A percentile compares a stretch with the other conserved stretches of the same genome.
Evolutionary conservation across 1,284 basidiomycete genomes (phyloP).

Genomic region (Inonotus hispidus): DNA sequence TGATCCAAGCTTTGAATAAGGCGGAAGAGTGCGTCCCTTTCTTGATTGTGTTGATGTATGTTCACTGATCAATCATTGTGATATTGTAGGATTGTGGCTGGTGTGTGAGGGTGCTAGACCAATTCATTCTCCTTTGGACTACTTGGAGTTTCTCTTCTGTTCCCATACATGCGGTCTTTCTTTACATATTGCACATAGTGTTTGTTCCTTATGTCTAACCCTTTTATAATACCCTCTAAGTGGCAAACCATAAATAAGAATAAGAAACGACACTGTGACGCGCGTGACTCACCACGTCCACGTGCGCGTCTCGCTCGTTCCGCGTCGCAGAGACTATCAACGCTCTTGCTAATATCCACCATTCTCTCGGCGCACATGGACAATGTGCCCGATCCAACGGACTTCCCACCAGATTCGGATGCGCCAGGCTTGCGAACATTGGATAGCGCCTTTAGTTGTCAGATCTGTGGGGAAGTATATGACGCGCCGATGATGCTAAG

Average conservation of each 20-base stretch:
- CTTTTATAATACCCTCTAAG: conserved; percentile 3
- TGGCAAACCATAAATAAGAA: no score
- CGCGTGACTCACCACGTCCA: neutral
- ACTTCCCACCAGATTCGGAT: conserved; percentile 45
- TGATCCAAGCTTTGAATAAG: conserved; percentile 87
- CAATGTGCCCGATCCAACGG: conserved; percentile 56
- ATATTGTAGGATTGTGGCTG: conserved; percentile 14
- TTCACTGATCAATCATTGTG: neutral
- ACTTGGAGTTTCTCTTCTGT: neutral
- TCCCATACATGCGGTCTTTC: neutral
- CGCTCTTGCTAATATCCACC: neutral
- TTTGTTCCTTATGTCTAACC: conserved; percentile 10
- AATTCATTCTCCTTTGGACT: neutral
- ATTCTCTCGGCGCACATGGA: neutral
- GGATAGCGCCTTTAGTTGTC: conserved; percentile 60
- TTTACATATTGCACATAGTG: neutral
- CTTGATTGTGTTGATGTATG: neutral
- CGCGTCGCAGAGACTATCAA: neutral
- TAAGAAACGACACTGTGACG: neutral
- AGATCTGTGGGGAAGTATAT: conserved; percentile 66
- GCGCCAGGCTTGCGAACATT: conserved; percentile 53
- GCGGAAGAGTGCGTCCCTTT: conserved; percentile 73
- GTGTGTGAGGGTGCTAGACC: conserved; percentile 4
- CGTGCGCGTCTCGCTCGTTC: neutral
- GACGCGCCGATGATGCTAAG: conserved; percentile 62